A percentile compares a stretch with the other conserved stretches of the same genome.
phyloP scores from a whole-genome alignment of 345 rosid species.

The Eucalyptus polybractea region DNA sequence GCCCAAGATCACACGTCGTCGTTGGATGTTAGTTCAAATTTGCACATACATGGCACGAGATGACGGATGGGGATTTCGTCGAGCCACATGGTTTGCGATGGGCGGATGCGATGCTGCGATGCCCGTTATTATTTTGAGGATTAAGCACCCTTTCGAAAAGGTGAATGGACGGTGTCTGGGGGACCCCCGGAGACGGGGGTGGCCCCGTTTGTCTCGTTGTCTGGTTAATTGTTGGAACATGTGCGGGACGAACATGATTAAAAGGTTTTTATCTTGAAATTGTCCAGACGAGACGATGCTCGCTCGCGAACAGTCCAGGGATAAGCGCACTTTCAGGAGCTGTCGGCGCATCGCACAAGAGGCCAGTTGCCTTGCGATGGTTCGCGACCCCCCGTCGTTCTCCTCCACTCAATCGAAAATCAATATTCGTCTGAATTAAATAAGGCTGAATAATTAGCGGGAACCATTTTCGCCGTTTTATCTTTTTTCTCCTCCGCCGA shows the following conservation, averaged over 20 bases:
- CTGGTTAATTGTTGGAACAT: not conserved
- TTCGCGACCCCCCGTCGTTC: not conserved
- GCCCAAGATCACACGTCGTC: not conserved
- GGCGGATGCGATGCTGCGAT: not conserved
- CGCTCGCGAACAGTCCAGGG: not conserved
- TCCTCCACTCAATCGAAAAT: slow-evolving; percentile 3
- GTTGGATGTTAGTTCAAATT: not conserved
- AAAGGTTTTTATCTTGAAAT: not conserved
- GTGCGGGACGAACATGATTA: not conserved
- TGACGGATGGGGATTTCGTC: not conserved
- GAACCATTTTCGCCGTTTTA: not conserved
- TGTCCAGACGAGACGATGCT: not conserved
- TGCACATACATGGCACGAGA: not conserved
- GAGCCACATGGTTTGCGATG: not conserved
- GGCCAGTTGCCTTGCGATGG: not conserved
- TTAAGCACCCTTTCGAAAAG: not conserved
- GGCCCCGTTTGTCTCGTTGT: not conserved
- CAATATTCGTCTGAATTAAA: not conserved
- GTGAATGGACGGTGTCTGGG: not conserved
- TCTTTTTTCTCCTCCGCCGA: not conserved
- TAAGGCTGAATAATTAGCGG: not conserved
- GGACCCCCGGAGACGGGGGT: not conserved
- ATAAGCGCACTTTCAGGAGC: not conserved
- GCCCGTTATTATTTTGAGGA: not conserved
- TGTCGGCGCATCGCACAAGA: not conserved